Evolutionary conservation across 208 protist genomes (phyloP), one percentile per base, ranked within the genome.

Genomic region (Trypanosoma rangeli): DNA sequence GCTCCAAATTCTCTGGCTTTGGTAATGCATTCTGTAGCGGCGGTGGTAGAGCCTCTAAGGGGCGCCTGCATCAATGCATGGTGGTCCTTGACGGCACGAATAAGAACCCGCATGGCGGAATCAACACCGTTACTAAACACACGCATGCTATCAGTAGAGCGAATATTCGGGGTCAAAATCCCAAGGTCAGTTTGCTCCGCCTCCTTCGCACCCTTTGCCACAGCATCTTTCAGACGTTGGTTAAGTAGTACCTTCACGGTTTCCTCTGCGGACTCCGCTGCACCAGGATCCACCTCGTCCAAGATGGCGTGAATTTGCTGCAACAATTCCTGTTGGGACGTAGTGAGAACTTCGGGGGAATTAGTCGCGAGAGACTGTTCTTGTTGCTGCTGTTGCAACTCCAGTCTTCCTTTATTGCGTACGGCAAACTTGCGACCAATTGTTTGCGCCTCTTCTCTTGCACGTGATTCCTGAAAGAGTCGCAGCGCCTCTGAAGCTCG

Each of bases 391-490:
- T 64, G 29, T 55, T 56, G 52, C 54, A 57, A 24, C 62, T 85
- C 73, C 28, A 96, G 78, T 42, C 92, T 78, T 13, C 73, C 64
- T 42, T 81, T 80, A 65, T 96, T 96, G 54, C 92, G 88, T 5
- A 79, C 50, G 33, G 92, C 92, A 68, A 96, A 96, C 57, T 80
- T 67, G 31, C 85, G 86, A 8, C 92, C 92, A 26, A 74, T 82
- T 15, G 76, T 81, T 64, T 91, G 87, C 37, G 92, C 92, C 69
- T 86, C 76, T 22, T 92, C 83, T 56, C 84, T 80, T 60, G 83
- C 89, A 49, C 76, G 76, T 28, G 86, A 73, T 61, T 92, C 84
- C 73, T 94, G 88, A 62, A 96, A 76, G 69, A 94, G 74, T 29
- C 85, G 80, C 85, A 94, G 88, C 28, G 79, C 85, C 42, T 83